These are phyloP conservation scores for Alternaria novae-zelandiae DNA, from an alignment of 2,329 filamentous ascomycete genomes.

Conservation along the genomic window DNA sequence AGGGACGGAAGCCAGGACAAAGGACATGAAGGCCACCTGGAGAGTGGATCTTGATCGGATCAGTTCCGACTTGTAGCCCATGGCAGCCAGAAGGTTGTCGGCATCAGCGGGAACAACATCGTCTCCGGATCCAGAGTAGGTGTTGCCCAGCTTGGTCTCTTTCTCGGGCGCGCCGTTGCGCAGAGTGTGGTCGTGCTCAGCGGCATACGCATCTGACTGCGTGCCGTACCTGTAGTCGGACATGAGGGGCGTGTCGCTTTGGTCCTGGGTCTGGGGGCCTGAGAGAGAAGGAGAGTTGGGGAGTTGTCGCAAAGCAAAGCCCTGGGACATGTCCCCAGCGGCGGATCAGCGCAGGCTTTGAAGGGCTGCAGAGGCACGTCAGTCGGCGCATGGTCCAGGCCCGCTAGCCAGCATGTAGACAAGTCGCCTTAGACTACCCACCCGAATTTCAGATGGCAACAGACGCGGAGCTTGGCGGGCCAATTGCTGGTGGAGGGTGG, in stretches of 20 bases:
- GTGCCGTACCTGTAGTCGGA: constrained; percentile 37
- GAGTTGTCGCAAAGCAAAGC: constrained; percentile 26
- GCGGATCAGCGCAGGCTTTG: constrained; percentile 35
- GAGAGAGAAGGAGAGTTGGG: constrained; percentile 10
- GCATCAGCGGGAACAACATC: constrained; percentile 52
- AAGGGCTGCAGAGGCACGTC: constrained; percentile 37
- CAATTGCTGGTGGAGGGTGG: constrained; percentile 10
- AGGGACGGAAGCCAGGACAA: constrained; percentile 76
- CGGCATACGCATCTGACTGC: constrained; percentile 44
- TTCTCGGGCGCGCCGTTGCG: constrained; percentile 29
- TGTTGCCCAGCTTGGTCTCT: constrained; percentile 34
- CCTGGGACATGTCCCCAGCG: constrained; percentile 15
- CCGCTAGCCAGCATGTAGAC: constrained; percentile 29
- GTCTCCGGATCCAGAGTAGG: constrained; percentile 28
- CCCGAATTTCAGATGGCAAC: constrained; percentile 28
- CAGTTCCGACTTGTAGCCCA: constrained; percentile 72
- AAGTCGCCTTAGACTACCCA: constrained; percentile 20
- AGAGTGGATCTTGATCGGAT: constrained; percentile 69
- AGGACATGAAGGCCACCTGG: constrained; percentile 77
- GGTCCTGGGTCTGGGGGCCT: constrained; percentile 17
- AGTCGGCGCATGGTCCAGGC: constrained; percentile 29
- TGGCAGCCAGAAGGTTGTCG: constrained; percentile 67
- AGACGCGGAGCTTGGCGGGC: constrained; percentile 26
- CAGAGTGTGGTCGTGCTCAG: constrained; percentile 38
- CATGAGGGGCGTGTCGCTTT: constrained; percentile 23